These are phyloP conservation scores for Spizellomyces punctatus DNA, from an alignment of 192 early-diverging fungal genomes.

Conservation along the genomic window DNA sequence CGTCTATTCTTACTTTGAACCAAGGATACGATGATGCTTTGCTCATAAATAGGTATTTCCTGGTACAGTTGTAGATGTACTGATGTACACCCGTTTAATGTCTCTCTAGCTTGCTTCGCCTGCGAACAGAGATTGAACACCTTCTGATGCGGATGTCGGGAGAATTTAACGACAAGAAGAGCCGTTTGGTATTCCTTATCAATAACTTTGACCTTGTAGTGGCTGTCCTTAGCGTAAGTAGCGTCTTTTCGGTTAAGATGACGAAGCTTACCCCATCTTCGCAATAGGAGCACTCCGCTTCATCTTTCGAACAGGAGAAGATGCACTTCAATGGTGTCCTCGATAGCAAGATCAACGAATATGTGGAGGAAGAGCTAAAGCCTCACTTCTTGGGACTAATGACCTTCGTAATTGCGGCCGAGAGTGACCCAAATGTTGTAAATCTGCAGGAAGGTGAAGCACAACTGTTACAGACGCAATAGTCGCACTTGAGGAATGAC, in stretches of 20 bases:
- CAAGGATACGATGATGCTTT: slow-evolving; percentile 85
- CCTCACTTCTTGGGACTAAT: slow-evolving; percentile 80
- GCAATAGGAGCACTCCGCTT: slow-evolving; percentile 45
- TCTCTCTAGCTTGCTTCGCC: slow-evolving; percentile 60
- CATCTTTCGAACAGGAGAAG: slow-evolving; percentile 54
- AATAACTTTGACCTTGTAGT: slow-evolving; percentile 94
- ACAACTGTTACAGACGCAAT: not conserved
- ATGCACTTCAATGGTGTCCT: slow-evolving; percentile 62
- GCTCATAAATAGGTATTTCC: slow-evolving; percentile 68
- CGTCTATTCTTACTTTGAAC: slow-evolving; percentile 89
- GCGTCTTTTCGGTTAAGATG: not conserved
- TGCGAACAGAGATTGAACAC: slow-evolving; percentile 76
- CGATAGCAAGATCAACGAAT: slow-evolving; percentile 69
- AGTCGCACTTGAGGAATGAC: not conserved
- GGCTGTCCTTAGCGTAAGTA: slow-evolving; percentile 70
- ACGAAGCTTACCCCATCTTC: not conserved
- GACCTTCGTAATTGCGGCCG: slow-evolving; percentile 74
- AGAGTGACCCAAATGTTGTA: slow-evolving; percentile 62
- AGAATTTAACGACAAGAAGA: slow-evolving; percentile 69
- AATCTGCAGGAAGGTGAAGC: slow-evolving; percentile 43
- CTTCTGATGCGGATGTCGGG: slow-evolving; percentile 75
- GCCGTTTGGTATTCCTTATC: slow-evolving; percentile 80
- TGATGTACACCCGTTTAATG: not conserved
- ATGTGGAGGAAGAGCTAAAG: slow-evolving; percentile 87
- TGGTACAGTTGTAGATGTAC: slow-evolving; percentile 1